These are phyloP conservation scores for Ogataea trehaloabstinens DNA, from an alignment of 805 yeast genomes.

Conservation along the genomic window DNA sequence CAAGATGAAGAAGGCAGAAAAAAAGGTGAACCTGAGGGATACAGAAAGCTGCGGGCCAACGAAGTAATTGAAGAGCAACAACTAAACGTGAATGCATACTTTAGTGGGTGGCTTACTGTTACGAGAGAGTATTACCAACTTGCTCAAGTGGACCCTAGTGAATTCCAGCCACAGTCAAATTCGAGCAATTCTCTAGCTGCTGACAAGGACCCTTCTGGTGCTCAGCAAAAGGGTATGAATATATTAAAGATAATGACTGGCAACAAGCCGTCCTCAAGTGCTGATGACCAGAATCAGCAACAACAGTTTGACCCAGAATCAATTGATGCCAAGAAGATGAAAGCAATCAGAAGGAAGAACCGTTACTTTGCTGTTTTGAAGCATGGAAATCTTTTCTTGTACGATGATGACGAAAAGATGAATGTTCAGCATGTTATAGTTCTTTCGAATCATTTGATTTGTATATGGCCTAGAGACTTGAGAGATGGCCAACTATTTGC, in stretches of 20 bases:
- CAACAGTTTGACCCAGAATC: constrained; percentile 25
- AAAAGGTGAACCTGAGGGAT: constrained; percentile 27
- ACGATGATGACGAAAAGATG: constrained; percentile 62
- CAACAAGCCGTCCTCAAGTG: constrained; percentile 3
- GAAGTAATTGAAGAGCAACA: constrained; percentile 58
- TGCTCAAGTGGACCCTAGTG: constrained; percentile 36
- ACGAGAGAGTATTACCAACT: constrained; percentile 69
- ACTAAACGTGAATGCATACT: constrained; percentile 63
- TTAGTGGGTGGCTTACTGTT: constrained; percentile 81
- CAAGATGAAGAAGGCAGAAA: constrained; percentile 28
- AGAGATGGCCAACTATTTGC: constrained; percentile 79
- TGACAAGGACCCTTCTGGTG: constrained; percentile 4
- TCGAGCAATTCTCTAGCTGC: constrained; percentile 9
- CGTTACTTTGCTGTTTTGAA: constrained; percentile 68
- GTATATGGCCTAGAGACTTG: constrained; percentile 80
- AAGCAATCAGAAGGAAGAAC: constrained; percentile 49
- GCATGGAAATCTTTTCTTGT: constrained; percentile 88
- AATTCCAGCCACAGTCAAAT: constrained; percentile 16
- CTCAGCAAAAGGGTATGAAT: constrained; percentile 6
- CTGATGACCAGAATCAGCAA: constrained; percentile 4
- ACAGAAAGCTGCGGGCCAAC: constrained; percentile 49
- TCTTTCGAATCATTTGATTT: constrained; percentile 63
- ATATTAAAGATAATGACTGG: constrained; percentile 23
- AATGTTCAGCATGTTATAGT: constrained; percentile 79
- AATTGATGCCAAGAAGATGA: constrained; percentile 37